Evolutionary conservation across 257 asterid genomes (phyloP).

Genomic region (Orobanche coerulescens): DNA sequence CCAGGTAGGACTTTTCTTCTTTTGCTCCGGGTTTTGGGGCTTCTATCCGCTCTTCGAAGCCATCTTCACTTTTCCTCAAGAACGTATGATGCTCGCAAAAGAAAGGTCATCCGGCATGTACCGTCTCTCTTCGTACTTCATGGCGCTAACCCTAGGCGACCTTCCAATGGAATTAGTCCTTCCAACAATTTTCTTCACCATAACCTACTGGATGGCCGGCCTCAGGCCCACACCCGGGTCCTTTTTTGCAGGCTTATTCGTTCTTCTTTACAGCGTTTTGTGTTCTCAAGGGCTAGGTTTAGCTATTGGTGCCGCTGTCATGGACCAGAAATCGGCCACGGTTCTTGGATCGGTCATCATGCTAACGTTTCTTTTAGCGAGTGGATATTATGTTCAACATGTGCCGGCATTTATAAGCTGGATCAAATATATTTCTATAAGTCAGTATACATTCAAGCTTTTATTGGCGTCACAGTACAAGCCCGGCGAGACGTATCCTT

Average conservation of each 20-base stretch:
- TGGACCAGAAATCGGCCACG: conserved; percentile 57
- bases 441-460: conserved; percentile 55
- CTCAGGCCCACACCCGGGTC: conserved; percentile 30
- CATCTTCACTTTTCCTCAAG: conserved; percentile 71
- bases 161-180: conserved; percentile 80
- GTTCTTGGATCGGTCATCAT: conserved; percentile 52
- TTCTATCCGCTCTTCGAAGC: conserved; percentile 72
- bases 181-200: conserved; percentile 46
- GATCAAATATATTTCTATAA: conserved; percentile 58
- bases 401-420: conserved; percentile 55
- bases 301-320: conserved; percentile 63
- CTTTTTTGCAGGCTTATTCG: conserved; percentile 44
- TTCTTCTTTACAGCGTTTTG: conserved; percentile 42
- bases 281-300: conserved; percentile 67
- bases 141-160: conserved; percentile 62
- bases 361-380: conserved; percentile 47
- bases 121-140: conserved; percentile 70
- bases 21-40: conserved; percentile 65
- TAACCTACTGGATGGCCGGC: conserved; percentile 81
- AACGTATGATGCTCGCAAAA: conserved; percentile 52
- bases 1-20: conserved; percentile 63
- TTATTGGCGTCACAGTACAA: conserved; percentile 46
- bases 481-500: conserved; percentile 39
- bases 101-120: conserved; percentile 85
- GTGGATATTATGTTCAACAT: conserved; percentile 60